These are phyloP conservation scores for Exutisphaerella laricina DNA, from an alignment of 2,329 filamentous ascomycete species.

Conservation along the genomic window DNA sequence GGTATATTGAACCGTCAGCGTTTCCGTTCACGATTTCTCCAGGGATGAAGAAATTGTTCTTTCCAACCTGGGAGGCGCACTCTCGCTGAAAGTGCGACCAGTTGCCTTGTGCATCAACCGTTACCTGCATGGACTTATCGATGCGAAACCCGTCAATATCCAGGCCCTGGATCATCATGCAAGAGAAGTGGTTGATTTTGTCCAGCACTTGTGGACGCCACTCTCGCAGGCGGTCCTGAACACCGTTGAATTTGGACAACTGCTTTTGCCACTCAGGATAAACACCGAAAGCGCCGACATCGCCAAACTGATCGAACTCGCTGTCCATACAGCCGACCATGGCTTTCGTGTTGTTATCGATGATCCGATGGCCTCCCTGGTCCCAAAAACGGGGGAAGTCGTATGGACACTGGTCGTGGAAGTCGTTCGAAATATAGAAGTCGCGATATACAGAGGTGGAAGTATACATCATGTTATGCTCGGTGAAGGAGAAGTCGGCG, in stretches of 20 bases:
- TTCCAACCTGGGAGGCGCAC: conserved; percentile 53
- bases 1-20: conserved; percentile 54
- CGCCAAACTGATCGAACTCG: conserved; percentile 60
- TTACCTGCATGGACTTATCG: conserved; percentile 61
- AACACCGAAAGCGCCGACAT: conserved; percentile 58
- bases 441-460: conserved; percentile 51
- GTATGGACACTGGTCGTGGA: conserved; percentile 47
- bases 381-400: conserved; percentile 58
- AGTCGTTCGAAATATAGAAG: conserved; percentile 51
- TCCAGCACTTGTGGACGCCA: conserved; percentile 55
- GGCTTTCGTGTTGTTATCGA: conserved; percentile 41
- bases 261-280: conserved; percentile 60
- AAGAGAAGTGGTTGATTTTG: conserved; percentile 57
- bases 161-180: conserved; percentile 57
- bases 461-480: conserved; percentile 57
- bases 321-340: conserved; percentile 56
- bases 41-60: conserved; percentile 59
- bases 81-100: conserved; percentile 53
- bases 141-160: conserved; percentile 63
- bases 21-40: conserved; percentile 61
- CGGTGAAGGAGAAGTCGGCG: conserved; percentile 50
- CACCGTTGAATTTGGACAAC: conserved; percentile 60
- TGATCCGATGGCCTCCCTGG: conserved; percentile 50
- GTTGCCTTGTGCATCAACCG: conserved; percentile 55
- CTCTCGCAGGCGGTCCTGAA: conserved; percentile 61